phyloP scores from a whole-genome alignment of 257 asterid genomes.

The Ilex asprella region DNA sequence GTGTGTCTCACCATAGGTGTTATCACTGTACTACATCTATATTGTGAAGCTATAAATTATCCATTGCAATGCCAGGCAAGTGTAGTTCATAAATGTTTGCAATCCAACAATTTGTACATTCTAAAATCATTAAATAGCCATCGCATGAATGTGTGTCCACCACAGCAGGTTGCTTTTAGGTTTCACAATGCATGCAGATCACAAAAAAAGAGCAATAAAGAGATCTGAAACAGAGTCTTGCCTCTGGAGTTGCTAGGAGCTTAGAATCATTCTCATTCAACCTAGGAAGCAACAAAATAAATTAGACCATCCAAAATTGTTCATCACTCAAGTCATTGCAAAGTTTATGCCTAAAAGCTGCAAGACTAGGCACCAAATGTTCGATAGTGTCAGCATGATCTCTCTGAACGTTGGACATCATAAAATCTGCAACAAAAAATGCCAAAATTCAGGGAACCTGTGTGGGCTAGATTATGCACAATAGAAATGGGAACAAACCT shows the following conservation, averaged over 20 bases:
- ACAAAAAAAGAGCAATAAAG: neutral
- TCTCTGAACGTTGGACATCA: conserved; percentile 59
- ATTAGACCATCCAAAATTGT: conserved; percentile 78
- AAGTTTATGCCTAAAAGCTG: conserved; percentile 42
- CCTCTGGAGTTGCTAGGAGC: conserved; percentile 66
- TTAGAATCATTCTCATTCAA: conserved; percentile 49
- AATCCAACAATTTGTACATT: too few relatives aligned
- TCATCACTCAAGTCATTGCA: conserved; percentile 39
- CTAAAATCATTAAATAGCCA: too few relatives aligned
- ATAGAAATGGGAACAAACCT: too few relatives aligned
- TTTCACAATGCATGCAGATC: too few relatives aligned
- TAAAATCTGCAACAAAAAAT: conserved; percentile 42
- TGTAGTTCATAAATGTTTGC: too few relatives aligned
- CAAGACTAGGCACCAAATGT: conserved; percentile 58
- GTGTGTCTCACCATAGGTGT: too few relatives aligned
- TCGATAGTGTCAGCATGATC: conserved; percentile 56
- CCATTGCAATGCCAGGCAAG: too few relatives aligned
- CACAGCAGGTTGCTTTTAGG: too few relatives aligned
- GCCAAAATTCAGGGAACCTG: conserved; percentile 19
- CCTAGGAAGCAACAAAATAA: conserved; percentile 62
- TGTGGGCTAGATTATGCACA: too few relatives aligned
- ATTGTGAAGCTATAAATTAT: too few relatives aligned
- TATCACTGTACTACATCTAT: too few relatives aligned
- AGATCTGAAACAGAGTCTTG: conserved; percentile 24
- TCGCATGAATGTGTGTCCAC: too few relatives aligned